Percentiles rank a stretch among this genome's conserved stretches.
These are phyloP conservation scores for Mycena maculata DNA, from an alignment of 768 basidiomycete genomes.

Conservation along the genomic window DNA sequence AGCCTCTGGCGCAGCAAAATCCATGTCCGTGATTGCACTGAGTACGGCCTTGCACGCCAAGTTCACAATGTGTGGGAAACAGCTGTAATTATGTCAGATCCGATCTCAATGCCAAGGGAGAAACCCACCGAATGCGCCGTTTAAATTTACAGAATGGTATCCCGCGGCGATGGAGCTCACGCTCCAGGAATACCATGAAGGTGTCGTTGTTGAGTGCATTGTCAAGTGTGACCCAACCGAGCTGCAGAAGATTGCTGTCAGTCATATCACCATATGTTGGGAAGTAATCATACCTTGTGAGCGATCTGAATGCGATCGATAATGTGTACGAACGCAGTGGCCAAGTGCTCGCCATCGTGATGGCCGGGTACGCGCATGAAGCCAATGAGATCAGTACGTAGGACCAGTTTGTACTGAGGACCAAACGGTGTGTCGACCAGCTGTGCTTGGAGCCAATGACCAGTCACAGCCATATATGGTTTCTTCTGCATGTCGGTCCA, in stretches of 20 bases:
- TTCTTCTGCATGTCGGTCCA: slow-evolving; percentile 51
- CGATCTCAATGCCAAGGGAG: background rate
- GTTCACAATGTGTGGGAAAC: slow-evolving; percentile 26
- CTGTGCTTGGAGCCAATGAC: slow-evolving; percentile 51
- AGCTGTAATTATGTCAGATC: background rate
- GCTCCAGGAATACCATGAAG: slow-evolving; percentile 17
- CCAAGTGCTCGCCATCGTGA: slow-evolving; percentile 54
- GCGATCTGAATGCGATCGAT: slow-evolving; percentile 43
- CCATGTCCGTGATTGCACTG: slow-evolving; percentile 18
- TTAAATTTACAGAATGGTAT: slow-evolving; percentile 9
- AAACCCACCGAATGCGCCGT: slow-evolving; percentile 22
- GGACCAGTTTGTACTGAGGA: slow-evolving; percentile 34
- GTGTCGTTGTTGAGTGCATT: slow-evolving; percentile 25
- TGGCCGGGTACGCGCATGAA: slow-evolving; percentile 49
- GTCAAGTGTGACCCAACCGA: slow-evolving; percentile 29
- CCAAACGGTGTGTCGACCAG: slow-evolving; percentile 33
- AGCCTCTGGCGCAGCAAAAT: slow-evolving; percentile 9
- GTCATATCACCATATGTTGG: background rate
- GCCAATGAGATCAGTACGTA: slow-evolving; percentile 49
- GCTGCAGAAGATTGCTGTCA: slow-evolving; percentile 9
- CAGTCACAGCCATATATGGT: slow-evolving; percentile 57
- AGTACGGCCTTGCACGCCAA: slow-evolving; percentile 17
- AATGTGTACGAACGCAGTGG: slow-evolving; percentile 45
- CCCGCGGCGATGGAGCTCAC: background rate
- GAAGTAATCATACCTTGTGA: slow-evolving; percentile 35